These are phyloP conservation scores for Moricandia moricandioides DNA, from an alignment of 345 rosid species.

Conservation along the genomic window DNA sequence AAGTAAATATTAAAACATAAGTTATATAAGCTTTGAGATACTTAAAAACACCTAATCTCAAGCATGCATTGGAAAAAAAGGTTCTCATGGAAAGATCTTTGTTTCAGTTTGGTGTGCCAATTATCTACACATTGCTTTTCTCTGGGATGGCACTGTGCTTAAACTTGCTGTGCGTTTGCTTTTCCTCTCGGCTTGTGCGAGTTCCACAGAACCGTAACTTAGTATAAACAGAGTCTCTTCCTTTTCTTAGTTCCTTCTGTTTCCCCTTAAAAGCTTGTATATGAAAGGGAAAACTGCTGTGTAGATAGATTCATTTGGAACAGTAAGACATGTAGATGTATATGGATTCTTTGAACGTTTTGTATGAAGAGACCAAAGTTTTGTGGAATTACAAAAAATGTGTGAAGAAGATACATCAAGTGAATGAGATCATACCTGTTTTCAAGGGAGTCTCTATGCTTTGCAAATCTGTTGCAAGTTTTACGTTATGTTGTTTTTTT, in stretches of 20 bases:
- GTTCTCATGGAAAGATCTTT: too few species aligned
- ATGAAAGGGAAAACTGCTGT: not conserved
- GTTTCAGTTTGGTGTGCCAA: too few species aligned
- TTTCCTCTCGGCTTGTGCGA: too few species aligned
- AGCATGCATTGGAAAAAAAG: too few species aligned
- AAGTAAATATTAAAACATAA: too few species aligned
- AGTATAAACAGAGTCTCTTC: conserved; percentile 38
- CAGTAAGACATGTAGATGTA: conserved; percentile 8
- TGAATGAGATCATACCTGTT: not conserved
- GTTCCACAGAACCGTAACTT: conserved; percentile 28
- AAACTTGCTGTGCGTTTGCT: too few species aligned
- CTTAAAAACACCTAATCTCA: too few species aligned
- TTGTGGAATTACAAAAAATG: not conserved
- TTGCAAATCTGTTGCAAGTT: not conserved
- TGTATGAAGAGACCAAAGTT: conserved; percentile 4
- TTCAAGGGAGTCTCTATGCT: not conserved
- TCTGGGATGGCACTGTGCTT: too few species aligned
- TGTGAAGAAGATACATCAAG: conserved; percentile 1
- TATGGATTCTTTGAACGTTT: not conserved
- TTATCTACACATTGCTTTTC: too few species aligned
- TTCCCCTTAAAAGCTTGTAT: not conserved
- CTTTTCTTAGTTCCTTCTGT: not conserved
- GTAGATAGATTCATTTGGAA: conserved; percentile 4
- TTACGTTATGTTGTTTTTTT: not conserved
- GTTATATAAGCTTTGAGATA: too few species aligned